These are phyloP conservation scores for Strigomonas culicis DNA, from an alignment of 208 protist species.

Conservation along the genomic window DNA sequence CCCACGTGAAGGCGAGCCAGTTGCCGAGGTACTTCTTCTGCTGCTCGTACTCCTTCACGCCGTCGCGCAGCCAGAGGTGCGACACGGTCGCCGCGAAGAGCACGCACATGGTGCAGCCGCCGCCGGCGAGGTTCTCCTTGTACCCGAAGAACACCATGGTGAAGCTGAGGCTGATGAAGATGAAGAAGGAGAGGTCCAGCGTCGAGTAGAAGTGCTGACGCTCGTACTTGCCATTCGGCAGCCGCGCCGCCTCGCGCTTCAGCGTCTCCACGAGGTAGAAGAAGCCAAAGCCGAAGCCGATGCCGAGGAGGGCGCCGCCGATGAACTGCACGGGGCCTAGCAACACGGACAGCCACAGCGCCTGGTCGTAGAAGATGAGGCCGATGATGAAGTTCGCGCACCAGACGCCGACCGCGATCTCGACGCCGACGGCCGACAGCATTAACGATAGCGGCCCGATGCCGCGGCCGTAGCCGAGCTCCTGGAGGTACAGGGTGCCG, in stretches of 20 bases:
- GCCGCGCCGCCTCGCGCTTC: conserved; percentile 59
- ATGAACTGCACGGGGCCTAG: conserved; percentile 73
- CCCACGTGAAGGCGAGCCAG: conserved; percentile 67
- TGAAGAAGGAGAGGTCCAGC: conserved; percentile 48
- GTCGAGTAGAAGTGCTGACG: conserved; percentile 52
- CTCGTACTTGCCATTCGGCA: conserved; percentile 63
- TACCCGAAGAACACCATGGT: conserved; percentile 73
- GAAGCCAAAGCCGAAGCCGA: conserved; percentile 56
- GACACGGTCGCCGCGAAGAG: conserved; percentile 68
- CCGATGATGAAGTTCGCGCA: conserved; percentile 73
- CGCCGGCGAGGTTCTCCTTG: conserved; percentile 48
- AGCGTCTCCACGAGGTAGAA: conserved; percentile 68
- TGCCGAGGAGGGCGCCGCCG: conserved; percentile 50
- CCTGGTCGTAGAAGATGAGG: conserved; percentile 61
- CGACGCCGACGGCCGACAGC: conserved; percentile 61
- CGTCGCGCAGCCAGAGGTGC: conserved; percentile 56
- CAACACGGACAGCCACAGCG: conserved; percentile 41
- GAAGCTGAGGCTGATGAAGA: conserved; percentile 45
- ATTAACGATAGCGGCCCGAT: conserved; percentile 60
- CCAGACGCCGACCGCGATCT: conserved; percentile 81
- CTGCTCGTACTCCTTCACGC: conserved; percentile 42
- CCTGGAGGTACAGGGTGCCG: conserved; percentile 61
- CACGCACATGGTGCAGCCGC: conserved; percentile 70
- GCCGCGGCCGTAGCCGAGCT: conserved; percentile 63
- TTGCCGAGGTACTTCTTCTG: conserved; percentile 67